Percentiles rank a stretch among this genome's conserved stretches.
phyloP scores from a whole-genome alignment of 208 protist species.

The Angomonas deanei region DNA sequence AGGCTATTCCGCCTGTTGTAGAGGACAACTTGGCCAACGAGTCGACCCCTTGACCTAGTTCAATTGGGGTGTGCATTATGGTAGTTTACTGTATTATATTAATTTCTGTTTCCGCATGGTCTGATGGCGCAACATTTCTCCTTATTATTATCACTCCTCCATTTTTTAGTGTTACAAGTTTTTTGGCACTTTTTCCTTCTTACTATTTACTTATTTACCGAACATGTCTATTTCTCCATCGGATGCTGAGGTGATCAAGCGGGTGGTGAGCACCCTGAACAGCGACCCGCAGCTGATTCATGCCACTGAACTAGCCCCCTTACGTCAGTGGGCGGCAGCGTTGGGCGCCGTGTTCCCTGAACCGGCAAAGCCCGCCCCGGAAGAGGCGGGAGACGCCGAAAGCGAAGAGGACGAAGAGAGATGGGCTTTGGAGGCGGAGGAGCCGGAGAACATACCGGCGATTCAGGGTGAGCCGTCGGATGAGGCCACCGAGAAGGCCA shows the following conservation, averaged over 20 bases:
- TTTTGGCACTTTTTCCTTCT: not conserved
- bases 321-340: constrained; percentile 29
- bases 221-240: constrained; percentile 15
- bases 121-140: not conserved
- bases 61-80: too few relatives aligned
- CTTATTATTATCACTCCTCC: not conserved
- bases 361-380: not conserved
- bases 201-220: constrained; percentile 2
- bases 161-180: not conserved
- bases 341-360: constrained; percentile 32
- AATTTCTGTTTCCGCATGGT: too few relatives aligned
- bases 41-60: too few relatives aligned
- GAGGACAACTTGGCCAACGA: too few relatives aligned
- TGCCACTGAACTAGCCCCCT: constrained; percentile 21
- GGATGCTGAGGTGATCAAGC: constrained; percentile 34
- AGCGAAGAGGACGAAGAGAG: constrained; percentile 59
- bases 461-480: constrained; percentile 31
- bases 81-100: too few relatives aligned
- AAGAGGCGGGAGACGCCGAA: constrained; percentile 5
- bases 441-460: constrained; percentile 22
- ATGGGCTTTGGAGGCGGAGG: constrained; percentile 35
- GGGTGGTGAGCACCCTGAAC: constrained; percentile 27
- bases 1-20: not conserved
- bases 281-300: constrained; percentile 35
- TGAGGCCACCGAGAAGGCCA: constrained; percentile 47